These are phyloP conservation scores for Oropetium thomaeum DNA, from an alignment of 176 grass and related monocot species.

Conservation along the genomic window DNA sequence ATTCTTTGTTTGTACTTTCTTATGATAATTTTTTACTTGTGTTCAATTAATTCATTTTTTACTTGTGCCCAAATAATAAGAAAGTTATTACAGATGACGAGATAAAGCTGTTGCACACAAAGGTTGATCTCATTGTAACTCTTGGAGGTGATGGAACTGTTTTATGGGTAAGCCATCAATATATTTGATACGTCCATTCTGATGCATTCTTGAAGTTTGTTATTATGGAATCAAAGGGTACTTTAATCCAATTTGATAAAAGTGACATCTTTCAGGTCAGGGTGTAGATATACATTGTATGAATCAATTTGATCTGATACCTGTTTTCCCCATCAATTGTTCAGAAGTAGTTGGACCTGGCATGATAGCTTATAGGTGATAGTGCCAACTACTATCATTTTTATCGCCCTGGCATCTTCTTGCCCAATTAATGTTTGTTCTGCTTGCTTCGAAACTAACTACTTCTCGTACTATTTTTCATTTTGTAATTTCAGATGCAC, in stretches of 20 bases:
- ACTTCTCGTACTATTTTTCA: not conserved
- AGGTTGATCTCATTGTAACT: slow-evolving; percentile 91
- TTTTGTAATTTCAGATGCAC: not conserved
- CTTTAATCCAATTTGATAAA: not conserved
- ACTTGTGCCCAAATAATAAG: slow-evolving; percentile 41
- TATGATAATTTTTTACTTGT: not conserved
- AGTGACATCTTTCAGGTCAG: not conserved
- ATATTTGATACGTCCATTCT: not conserved
- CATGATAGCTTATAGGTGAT: slow-evolving; percentile 9
- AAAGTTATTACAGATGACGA: slow-evolving; percentile 64
- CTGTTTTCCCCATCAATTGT: not conserved
- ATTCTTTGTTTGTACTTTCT: not conserved
- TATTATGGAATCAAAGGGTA: not conserved
- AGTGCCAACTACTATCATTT: not conserved
- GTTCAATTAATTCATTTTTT: too few species aligned
- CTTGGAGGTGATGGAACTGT: slow-evolving; percentile 97
- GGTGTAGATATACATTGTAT: not conserved
- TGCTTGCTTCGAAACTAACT: not conserved
- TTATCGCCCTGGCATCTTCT: not conserved
- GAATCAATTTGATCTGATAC: not conserved
- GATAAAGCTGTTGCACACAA: slow-evolving; percentile 79
- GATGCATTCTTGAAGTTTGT: not conserved
- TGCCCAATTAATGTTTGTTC: not conserved
- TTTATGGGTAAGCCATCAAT: slow-evolving; percentile 67
- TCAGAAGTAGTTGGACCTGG: not conserved